These are phyloP conservation scores for Arbutus unedo DNA, from an alignment of 148 eudicot species.

Conservation along the genomic window DNA sequence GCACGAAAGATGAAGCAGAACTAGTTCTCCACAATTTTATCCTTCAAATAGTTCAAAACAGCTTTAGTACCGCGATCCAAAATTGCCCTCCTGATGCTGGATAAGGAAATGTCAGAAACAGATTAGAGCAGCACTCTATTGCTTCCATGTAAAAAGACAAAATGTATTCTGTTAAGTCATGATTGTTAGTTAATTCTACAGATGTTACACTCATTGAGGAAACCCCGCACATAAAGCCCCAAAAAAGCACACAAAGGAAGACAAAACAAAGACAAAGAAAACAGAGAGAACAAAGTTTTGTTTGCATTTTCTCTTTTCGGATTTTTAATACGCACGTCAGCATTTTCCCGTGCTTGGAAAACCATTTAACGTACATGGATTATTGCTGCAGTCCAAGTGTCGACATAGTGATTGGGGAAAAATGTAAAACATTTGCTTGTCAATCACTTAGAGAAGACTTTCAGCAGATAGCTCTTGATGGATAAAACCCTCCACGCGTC, in stretches of 20 bases:
- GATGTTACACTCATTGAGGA: not conserved
- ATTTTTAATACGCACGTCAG: not conserved
- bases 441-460: not conserved
- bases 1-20: not conserved
- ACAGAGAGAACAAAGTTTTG: not conserved
- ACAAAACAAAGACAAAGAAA: not conserved
- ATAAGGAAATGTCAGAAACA: constrained; percentile 15
- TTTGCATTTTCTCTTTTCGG: not conserved
- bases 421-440: not conserved
- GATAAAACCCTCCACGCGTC: not conserved
- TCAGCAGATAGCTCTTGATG: not conserved
- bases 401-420: not conserved
- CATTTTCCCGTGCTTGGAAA: not conserved
- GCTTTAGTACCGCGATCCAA: constrained; percentile 94
- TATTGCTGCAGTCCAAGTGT: not conserved
- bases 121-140: not conserved
- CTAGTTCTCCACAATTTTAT: constrained; percentile 40
- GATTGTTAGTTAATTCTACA: not conserved
- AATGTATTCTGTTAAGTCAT: not conserved
- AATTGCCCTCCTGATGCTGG: constrained; percentile 90
- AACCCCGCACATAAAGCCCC: not conserved
- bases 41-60: constrained; percentile 69
- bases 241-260: not conserved
- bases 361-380: not conserved
- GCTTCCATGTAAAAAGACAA: not conserved